Base-by-base conservation (phyloP, 495 filamentous ascomycete genomes). In the Pseudoneurospora amorphoporcata region DNA sequence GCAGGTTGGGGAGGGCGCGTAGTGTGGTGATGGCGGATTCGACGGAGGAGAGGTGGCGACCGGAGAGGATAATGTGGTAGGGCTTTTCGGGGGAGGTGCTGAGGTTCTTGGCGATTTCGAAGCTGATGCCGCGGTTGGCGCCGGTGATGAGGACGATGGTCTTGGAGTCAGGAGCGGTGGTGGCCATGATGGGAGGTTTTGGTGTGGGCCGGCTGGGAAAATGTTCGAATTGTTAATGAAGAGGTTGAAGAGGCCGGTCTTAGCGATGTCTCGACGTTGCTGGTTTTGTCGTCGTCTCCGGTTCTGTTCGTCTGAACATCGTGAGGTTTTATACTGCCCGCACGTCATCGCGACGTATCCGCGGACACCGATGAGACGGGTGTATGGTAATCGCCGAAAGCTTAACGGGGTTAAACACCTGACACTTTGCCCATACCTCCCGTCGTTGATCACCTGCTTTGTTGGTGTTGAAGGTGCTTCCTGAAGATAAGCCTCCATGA, bases 51-150 rank as follows among this genome's bases (percentile, higher is more conserved):
- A 70, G 77, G 73, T 70, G 79, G 47, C 70, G 73, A 19, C 71
- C 76, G 23, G 78, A 75, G 23, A 86, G 74, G 41, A 86, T 79
- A 40, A 86, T 75, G n/a, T 82, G 78, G 72, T 83, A 85, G 45
- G 73, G 68, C 17, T 65, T 8, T n/a, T 47, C 37, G 47, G 79
- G 74, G 43, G 82, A 75, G 7, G 73, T 75, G 38, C 72, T 73
- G 32, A 86, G 81, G 69, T 82, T 81, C 61, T 80, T 80, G 39
- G 79, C 83, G 7, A 79, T 80, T 61, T 80, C 83, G 71, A 81
- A 83, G 72, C 85, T 82, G 70, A 87, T 81, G 69, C 84, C 84
- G 74, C 83, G 81, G 77, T 85, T 87, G 72, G 82, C 83, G 19
- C 84, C 83, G 29, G 84, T 85, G 74, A 87, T 77, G 47, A 87